phyloP scores from a whole-genome alignment of 306 rosid species.

The Trifolium subterraneum region DNA sequence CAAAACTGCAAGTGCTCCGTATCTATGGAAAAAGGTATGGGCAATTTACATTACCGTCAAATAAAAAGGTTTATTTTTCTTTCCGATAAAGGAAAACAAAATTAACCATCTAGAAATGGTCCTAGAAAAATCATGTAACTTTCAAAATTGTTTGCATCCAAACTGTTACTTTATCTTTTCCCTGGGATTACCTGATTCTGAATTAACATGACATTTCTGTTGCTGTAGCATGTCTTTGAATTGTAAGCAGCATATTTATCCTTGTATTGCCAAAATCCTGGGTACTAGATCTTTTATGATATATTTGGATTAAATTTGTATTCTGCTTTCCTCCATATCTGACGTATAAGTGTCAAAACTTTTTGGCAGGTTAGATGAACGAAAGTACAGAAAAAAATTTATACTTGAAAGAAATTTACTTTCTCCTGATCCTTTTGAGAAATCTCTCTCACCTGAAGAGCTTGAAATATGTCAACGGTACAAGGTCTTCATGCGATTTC shows the following conservation, averaged over 20 bases:
- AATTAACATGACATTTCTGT: conserved; percentile 12
- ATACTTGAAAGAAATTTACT: conserved; percentile 83
- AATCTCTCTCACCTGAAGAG: conserved; percentile 72
- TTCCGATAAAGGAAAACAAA: conserved; percentile 7
- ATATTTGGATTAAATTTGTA: neutral
- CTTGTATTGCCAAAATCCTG: neutral
- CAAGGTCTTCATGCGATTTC: conserved; percentile 84
- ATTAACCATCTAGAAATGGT: conserved; percentile 8
- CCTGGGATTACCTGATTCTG: conserved; percentile 3
- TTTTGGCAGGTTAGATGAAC: conserved; percentile 85
- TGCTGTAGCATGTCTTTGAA: conserved; percentile 24
- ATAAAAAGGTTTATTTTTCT: conserved; percentile 6
- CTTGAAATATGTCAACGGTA: conserved; percentile 63
- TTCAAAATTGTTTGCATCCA: conserved; percentile 19
- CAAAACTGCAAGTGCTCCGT: conserved; percentile 71
- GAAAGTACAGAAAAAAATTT: conserved; percentile 80
- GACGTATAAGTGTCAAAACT: conserved; percentile 27
- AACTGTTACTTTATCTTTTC: neutral
- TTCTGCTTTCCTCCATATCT: conserved; percentile 11
- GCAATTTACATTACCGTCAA: neutral
- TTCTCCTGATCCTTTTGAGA: conserved; percentile 70
- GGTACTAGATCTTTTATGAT: conserved; percentile 19
- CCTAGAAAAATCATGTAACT: conserved; percentile 22
- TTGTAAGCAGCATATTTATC: neutral
- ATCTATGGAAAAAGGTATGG: conserved; percentile 73